Base-by-base conservation (phyloP, 129 eudicot species). In the Helichrysum umbraculigerum region DNA sequence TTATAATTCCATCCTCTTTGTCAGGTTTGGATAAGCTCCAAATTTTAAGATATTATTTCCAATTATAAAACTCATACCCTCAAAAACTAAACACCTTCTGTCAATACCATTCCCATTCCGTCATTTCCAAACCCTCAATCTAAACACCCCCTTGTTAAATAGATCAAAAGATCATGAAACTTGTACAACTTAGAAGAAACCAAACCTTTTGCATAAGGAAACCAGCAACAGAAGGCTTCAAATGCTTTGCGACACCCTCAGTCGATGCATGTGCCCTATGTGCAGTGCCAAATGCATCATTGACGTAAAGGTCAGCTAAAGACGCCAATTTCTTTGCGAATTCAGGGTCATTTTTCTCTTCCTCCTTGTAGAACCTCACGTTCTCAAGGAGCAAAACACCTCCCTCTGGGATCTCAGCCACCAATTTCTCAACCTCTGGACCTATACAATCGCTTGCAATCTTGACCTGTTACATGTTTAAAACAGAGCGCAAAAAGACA, bases 181-280 rank as follows among this genome's bases (percentile, higher is more conserved):
- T 22, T 7, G 10, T 15, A 21, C 4, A 34, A 9, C 28, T 22
- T 28, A n/a, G n/a, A n/a, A n/a, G 70, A 58, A 25, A 41, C 39
- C 73, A 65, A 71, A 91, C 97, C 97, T 89, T 89, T 78, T 87
- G 98, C 96, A 92, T 92, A 63, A 92, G 84, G 70, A 84, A 92
- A 22, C 98, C 98, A 32, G 98, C 93, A 81, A 88, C 96, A 59
- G 96, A 67, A 64, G 98, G 98, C 82, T 88, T 90, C 92, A 93
- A 90, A 80, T 74, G 75, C 69, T 93, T 90, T 21, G 95, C 84
- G 32, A 92, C 98, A 50, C 98, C 98, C 77, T 92, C 96, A 0
- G 98, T 92, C 34, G 98, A 92, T 56, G 98, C 98, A 85, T 92
- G 98, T 19, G 98, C 98, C 60, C 98, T 85, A 61, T 92, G 98